Base-by-base conservation (phyloP, 2,329 filamentous ascomycete genomes). In the Nigrospora osmanthi region DNA sequence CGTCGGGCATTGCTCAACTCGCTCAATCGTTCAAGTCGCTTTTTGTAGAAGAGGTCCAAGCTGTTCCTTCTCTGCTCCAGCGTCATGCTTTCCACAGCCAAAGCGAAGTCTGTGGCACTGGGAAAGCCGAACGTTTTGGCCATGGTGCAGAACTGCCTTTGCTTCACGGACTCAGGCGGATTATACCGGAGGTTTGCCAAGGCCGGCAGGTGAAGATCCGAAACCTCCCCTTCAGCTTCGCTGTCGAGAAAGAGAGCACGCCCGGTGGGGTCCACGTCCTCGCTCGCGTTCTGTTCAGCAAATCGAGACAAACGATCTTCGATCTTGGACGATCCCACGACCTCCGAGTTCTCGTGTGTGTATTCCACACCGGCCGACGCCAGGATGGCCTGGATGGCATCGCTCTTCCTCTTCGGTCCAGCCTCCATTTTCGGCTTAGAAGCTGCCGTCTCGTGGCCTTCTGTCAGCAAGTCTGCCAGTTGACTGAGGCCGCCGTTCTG, bases 321-420 rank as follows among this genome's bases (percentile, higher is more conserved):
- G n/a, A 96, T 78, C 54, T 85, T 88, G n/a, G 86, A 93, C 1
- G 88, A 85, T 11, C 93, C 93, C 46, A 98, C 80, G 13, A 98
- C 90, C 64, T 98, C 90, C 1, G 87, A 89, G 60, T 98, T 98
- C 55, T 97, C 87, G 59, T 98, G 93, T 0, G 89, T 95, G 62
- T 98, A 98, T 58, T 93, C 83, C 0, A 98, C 90, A 2, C 93
- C 93, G 0, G 87, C 89, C 9, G 83, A 81, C 3, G 87, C 81
- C 1, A 98, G 78, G 49, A 98, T 97, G 2, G 89, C 93, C 54
- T 91, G 85, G 31, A 97, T 77, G 0, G 88, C 84, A 56, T 97
- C 88, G 39, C 75, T 82, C 54, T 72, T 73, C 4, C 66, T 61
- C 42, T 65, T 70, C 23, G 59, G 60, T 10, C 28, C 37, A 5